A percentile compares a stretch with the other conserved stretches of the same genome.
phyloP scores from a whole-genome alignment of 129 eudicot genomes.

The Kitagawia praeruptora region DNA sequence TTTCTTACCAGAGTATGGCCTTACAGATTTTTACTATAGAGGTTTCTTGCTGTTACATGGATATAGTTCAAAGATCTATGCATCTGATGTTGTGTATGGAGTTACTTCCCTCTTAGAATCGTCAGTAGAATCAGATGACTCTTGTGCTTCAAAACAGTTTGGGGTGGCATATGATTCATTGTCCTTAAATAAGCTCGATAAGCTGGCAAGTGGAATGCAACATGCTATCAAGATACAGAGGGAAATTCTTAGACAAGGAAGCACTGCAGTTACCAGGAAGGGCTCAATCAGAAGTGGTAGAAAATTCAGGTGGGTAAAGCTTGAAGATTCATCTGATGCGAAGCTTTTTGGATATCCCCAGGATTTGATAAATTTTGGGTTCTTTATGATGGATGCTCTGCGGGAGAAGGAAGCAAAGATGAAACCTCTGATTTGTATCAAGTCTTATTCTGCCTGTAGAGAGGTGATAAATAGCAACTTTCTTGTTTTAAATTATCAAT shows the following conservation, averaged over 20 bases:
- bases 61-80: slow-evolving; percentile 78
- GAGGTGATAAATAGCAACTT: too few species aligned
- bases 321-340: slow-evolving; percentile 79
- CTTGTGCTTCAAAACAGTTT: slow-evolving; percentile 67
- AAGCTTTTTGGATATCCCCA: slow-evolving; percentile 78
- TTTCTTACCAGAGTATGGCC: slow-evolving; percentile 86
- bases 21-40: slow-evolving; percentile 81
- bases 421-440: slow-evolving; percentile 89
- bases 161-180: slow-evolving; percentile 90
- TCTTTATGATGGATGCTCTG: slow-evolving; percentile 88
- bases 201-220: slow-evolving; percentile 72
- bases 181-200: slow-evolving; percentile 67
- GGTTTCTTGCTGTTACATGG: slow-evolving; percentile 81
- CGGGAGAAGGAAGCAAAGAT: slow-evolving; percentile 83
- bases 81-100: slow-evolving; percentile 84
- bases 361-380: slow-evolving; percentile 86
- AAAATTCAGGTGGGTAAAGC: slow-evolving; percentile 92
- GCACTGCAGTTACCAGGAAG: slow-evolving; percentile 67
- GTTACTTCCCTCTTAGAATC: slow-evolving; percentile 74
- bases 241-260: slow-evolving; percentile 80
- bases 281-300: slow-evolving; percentile 88
- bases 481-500: too few species aligned
- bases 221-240: slow-evolving; percentile 97
- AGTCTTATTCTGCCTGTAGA: too few species aligned
- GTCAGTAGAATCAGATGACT: slow-evolving; percentile 50